Base-by-base conservation (phyloP, 2,329 filamentous ascomycete genomes). In the Cladosporium sp. region DNA sequence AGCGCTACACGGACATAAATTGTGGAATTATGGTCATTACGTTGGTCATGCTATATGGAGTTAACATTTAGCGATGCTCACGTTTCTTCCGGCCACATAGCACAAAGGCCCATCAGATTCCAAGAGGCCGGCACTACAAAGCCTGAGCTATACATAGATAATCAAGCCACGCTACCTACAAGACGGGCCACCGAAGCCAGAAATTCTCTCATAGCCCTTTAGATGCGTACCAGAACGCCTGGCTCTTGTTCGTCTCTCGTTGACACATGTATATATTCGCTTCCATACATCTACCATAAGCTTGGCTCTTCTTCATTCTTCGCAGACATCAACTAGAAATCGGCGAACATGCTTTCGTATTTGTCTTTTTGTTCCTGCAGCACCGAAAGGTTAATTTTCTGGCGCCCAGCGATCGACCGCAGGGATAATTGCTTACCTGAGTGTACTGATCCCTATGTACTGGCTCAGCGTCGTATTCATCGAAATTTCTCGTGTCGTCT, bases 401-500 rank as follows among this genome's bases (percentile, higher is more conserved):
- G 3, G 4, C 22, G 9, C 24, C 19, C 9, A 34, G 4, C 4
- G 12, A 56, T 50, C 47, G 13, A 13, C 28, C n/a, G 45, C 20
- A 55, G 32, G 37, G n/a, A 32, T 49, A 2, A 42, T 12, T 13
- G 58, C 64, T 53, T 53, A 70, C 69, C 64, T 83, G 80, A 3
- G 86, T 88, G 67, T 91, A 92, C 57, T 78, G 75, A 37, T 88
- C 85, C 57, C 82, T 77, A 48, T 80, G 80, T 55, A 79, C 83
- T 58, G 87, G 84, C 68, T 91, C 87, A 59, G 90, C 87, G n/a
- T 89, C 87, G 66, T 93, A 94, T 40, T 86, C 80, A 67, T 93
- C 90, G 67, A 93, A 94, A 70, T 90, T 93, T 68, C 89, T 82
- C 17, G 89, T 86, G 68, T 93, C 90, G 32, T 88, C 88, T 0